These are phyloP conservation scores for Gracilariopsis chorda DNA, from an alignment of 23 red algal genomes.

Conservation along the genomic window DNA sequence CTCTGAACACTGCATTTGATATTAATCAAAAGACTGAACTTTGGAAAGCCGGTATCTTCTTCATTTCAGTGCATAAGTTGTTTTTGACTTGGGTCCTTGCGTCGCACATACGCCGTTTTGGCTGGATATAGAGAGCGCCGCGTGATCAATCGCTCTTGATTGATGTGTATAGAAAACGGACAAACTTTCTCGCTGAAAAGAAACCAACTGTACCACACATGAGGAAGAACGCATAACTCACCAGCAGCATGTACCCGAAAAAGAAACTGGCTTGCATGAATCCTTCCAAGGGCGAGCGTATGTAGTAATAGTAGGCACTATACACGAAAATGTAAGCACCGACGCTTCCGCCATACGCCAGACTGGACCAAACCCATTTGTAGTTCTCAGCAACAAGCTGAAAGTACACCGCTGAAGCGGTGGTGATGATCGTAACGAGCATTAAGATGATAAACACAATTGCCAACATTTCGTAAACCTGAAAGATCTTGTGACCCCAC, in stretches of 20 bases:
- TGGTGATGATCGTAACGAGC: slow-evolving; percentile 57
- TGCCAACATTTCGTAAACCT: slow-evolving; percentile 66
- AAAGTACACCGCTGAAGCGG: slow-evolving; percentile 62
- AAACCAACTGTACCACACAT: slow-evolving; percentile 92
- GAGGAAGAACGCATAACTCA: slow-evolving; percentile 67
- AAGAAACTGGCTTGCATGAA: slow-evolving; percentile 81
- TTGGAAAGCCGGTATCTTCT: too few relatives aligned
- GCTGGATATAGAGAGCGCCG: too few relatives aligned
- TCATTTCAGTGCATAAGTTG: too few relatives aligned
- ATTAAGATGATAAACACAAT: slow-evolving; percentile 66
- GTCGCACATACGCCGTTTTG: too few relatives aligned
- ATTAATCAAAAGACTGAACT: too few relatives aligned
- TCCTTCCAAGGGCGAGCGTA: slow-evolving; percentile 55
- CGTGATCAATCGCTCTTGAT: slow-evolving; percentile 65
- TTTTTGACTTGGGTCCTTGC: too few relatives aligned
- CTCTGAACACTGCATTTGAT: too few relatives aligned
- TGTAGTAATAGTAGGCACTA: slow-evolving; percentile 53
- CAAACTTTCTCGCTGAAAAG: slow-evolving; percentile 54
- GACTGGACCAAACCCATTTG: slow-evolving; percentile 59
- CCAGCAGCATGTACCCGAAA: slow-evolving; percentile 81
- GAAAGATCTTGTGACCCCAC: slow-evolving; percentile 73
- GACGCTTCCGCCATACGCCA: slow-evolving; percentile 66
- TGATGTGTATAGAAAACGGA: slow-evolving; percentile 50
- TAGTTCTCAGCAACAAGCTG: slow-evolving; percentile 70
- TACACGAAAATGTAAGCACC: slow-evolving; percentile 69